A percentile compares a stretch with the other conserved stretches of the same genome.
Evolutionary conservation across 495 filamentous ascomycete species (phyloP).

Genomic region (Aspergillus cristatus): DNA sequence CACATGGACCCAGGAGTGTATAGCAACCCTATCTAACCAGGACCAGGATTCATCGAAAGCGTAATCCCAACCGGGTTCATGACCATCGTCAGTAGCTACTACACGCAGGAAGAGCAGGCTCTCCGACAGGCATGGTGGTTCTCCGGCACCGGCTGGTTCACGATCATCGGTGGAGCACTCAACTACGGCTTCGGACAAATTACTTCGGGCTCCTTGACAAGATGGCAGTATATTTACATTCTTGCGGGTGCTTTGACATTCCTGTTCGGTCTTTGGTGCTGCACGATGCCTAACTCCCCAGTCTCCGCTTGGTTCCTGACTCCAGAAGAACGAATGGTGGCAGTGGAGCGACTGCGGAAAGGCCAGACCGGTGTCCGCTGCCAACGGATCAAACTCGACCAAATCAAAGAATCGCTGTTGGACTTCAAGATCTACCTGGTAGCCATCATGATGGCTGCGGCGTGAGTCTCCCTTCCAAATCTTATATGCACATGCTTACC

Average conservation of each 20-base stretch:
- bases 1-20: no score
- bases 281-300: constrained; percentile 43
- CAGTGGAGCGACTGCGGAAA: constrained; percentile 43
- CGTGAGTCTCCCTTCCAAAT: constrained; percentile 21
- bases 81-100: constrained; percentile 54
- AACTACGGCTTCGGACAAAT: constrained; percentile 68
- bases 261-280: constrained; percentile 55
- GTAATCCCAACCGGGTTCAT: constrained; percentile 63
- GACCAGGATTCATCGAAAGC: constrained; percentile 52
- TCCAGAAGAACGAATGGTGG: constrained; percentile 39
- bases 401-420: constrained; percentile 38
- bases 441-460: constrained; percentile 48
- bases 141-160: constrained; percentile 55
- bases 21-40: constrained; percentile 1
- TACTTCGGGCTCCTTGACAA: constrained; percentile 37
- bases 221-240: constrained; percentile 65
- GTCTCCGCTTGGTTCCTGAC: constrained; percentile 46
- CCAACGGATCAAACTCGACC: constrained; percentile 39
- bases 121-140: constrained; percentile 65
- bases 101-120: constrained; percentile 59
- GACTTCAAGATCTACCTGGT: constrained; percentile 47
- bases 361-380: constrained; percentile 45
- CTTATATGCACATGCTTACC: neutral
- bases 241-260: constrained; percentile 56
- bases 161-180: constrained; percentile 55